phyloP scores from a whole-genome alignment of 2,329 filamentous ascomycete species.

The Allantophomopsis lycopodina region DNA sequence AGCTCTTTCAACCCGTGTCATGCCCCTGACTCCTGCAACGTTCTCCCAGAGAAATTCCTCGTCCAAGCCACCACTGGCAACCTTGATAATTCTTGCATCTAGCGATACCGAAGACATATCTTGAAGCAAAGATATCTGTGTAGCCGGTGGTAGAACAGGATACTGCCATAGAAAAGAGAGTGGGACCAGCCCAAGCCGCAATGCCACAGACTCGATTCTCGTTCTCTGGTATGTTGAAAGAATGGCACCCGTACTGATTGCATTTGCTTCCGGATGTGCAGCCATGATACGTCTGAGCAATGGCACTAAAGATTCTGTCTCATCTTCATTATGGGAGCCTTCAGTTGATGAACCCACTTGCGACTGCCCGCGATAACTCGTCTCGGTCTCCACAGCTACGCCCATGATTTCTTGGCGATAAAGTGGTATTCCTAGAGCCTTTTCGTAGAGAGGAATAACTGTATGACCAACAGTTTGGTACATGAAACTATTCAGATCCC shows the following conservation, averaged over 20 bases:
- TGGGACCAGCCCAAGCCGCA: conserved; percentile 69
- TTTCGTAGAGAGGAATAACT: conserved; percentile 71
- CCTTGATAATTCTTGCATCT: conserved; percentile 88
- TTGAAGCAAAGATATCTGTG: conserved; percentile 42
- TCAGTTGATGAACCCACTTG: conserved; percentile 13
- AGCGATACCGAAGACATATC: conserved; percentile 72
- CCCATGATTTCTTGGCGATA: conserved; percentile 71
- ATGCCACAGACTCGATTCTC: conserved; percentile 80
- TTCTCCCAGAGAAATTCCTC: conserved; percentile 70
- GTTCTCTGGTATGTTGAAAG: conserved; percentile 93
- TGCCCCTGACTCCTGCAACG: conserved; percentile 44
- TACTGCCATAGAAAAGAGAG: conserved; percentile 91
- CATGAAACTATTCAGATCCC: conserved; percentile 95
- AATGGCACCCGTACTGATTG: conserved; percentile 82
- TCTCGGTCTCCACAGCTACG: conserved; percentile 51
- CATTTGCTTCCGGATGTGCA: conserved; percentile 68
- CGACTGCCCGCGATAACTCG: conserved; percentile 49
- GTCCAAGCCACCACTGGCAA: conserved; percentile 80
- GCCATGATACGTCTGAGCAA: conserved; percentile 55
- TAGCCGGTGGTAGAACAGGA: conserved; percentile 48
- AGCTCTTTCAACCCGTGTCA: conserved; percentile 32
- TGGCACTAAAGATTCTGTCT: conserved; percentile 76
- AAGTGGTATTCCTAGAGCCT: conserved; percentile 67
- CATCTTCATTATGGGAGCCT: conserved; percentile 36
- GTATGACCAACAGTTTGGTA: conserved; percentile 94